Conservation (phyloP, 768 basidiomycete genomes). For the Kwoniella europaea region DNA sequence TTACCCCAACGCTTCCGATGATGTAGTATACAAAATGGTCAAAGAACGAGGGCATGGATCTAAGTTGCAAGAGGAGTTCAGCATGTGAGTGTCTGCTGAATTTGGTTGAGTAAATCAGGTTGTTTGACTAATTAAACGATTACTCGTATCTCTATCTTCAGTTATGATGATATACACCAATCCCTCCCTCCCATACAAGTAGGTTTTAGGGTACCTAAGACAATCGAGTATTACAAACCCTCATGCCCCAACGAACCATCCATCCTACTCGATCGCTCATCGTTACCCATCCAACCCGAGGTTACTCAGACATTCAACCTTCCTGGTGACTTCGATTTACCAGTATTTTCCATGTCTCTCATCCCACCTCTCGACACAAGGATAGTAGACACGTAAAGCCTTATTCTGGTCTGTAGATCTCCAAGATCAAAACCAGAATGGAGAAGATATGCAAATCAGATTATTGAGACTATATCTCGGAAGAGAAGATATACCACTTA, state of each 20-base stretch:
- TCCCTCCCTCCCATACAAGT: neutral
- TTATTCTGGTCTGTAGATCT: neutral
- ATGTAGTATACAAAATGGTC: slow-evolving; percentile 7
- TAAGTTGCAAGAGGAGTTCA: neutral
- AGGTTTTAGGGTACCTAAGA: neutral
- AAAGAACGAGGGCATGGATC: neutral
- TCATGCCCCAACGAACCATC: neutral
- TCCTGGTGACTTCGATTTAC: neutral
- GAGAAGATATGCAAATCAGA: neutral
- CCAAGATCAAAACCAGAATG: neutral
- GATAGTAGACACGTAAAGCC: neutral
- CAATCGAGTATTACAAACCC: neutral
- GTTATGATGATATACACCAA: neutral
- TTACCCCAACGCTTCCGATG: neutral
- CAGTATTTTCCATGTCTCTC: neutral
- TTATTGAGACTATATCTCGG: slow-evolving; percentile 9
- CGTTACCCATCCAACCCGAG: neutral
- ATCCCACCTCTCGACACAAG: neutral
- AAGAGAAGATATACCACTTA: neutral
- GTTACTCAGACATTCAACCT: neutral
- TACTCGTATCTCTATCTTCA: neutral
- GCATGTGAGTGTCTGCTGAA: neutral
- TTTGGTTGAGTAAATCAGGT: too few species aligned
- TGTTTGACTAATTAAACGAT: too few species aligned
- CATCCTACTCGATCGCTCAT: neutral